Conservation (phyloP, 2,329 filamentous ascomycete species). For the Tympanopsis confertula region DNA sequence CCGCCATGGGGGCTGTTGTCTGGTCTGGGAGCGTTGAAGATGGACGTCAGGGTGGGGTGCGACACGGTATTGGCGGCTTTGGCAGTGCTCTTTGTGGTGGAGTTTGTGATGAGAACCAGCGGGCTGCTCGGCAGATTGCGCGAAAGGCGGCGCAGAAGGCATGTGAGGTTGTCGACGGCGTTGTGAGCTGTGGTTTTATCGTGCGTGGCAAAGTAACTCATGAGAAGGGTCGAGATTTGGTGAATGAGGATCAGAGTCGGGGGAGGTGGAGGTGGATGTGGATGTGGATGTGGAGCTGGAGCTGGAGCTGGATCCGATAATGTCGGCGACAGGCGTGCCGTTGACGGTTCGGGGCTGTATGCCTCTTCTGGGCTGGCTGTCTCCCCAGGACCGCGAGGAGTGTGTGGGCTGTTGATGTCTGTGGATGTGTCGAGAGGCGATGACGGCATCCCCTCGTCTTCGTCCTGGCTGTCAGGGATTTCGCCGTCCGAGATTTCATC, state of each 20-base stretch:
- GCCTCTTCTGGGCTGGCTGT: background rate
- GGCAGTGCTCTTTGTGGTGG: constrained; percentile 20
- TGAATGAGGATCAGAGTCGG: constrained; percentile 46
- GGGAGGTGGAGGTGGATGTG: constrained; percentile 1
- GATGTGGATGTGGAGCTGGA: background rate
- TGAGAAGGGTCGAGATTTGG: constrained; percentile 38
- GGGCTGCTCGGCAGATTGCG: constrained; percentile 25
- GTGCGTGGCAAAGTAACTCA: constrained; percentile 32
- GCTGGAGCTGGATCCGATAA: background rate
- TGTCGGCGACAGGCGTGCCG: constrained; percentile 1
- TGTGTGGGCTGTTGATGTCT: constrained; percentile 1
- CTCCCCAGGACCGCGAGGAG: background rate
- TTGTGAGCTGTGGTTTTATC: constrained; percentile 33
- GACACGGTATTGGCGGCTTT: constrained; percentile 9
- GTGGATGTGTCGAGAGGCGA: too few relatives aligned
- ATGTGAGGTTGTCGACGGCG: constrained; percentile 32
- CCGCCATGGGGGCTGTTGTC: constrained; percentile 7
- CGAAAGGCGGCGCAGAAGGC: constrained; percentile 31
- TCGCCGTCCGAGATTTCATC: constrained; percentile 3
- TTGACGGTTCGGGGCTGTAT: too few relatives aligned
- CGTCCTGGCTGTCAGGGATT: constrained; percentile 25
- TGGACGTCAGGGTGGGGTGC: constrained; percentile 34
- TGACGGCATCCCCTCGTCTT: constrained; percentile 17
- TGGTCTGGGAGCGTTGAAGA: constrained; percentile 27
- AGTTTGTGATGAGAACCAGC: constrained; percentile 43